Evolutionary conservation across 2,329 filamentous ascomycete species (phyloP).

Genomic region (Botrytis byssoidea): DNA sequence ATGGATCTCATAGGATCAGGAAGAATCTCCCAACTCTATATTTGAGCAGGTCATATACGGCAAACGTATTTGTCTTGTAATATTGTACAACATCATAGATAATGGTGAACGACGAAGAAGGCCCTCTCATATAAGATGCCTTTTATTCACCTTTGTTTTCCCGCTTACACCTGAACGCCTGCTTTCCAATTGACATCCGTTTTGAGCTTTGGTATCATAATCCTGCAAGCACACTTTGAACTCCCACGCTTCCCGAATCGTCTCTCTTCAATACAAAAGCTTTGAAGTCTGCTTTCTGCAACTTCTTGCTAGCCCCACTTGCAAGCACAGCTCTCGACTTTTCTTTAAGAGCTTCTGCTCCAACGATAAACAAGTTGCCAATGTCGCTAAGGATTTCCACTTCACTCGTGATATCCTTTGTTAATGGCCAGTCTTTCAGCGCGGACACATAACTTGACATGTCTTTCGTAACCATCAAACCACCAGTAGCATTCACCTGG

Average conservation of each 20-base stretch:
- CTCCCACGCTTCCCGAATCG: conserved; percentile 75
- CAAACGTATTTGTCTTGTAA: neutral
- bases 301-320: conserved; percentile 49
- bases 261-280: conserved; percentile 83
- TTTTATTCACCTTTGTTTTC: neutral
- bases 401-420: conserved; percentile 63
- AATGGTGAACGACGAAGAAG: neutral
- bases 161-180: conserved; percentile 15
- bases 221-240: conserved; percentile 74
- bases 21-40: conserved; percentile 32
- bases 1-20: conserved; percentile 14
- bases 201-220: conserved; percentile 33
- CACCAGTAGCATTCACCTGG: conserved; percentile 87
- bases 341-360: conserved; percentile 72
- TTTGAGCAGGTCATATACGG: conserved; percentile 1
- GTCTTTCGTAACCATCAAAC: conserved; percentile 93
- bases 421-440: conserved; percentile 76
- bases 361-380: conserved; percentile 92
- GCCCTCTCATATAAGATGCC: neutral
- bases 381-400: conserved; percentile 91
- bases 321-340: conserved; percentile 58
- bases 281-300: conserved; percentile 70
- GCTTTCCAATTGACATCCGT: conserved; percentile 13
- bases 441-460: conserved; percentile 90
- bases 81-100: conserved; percentile 14